Evolutionary conservation across 805 yeast genomes (phyloP).

Genomic region (Priceomyces medius): DNA sequence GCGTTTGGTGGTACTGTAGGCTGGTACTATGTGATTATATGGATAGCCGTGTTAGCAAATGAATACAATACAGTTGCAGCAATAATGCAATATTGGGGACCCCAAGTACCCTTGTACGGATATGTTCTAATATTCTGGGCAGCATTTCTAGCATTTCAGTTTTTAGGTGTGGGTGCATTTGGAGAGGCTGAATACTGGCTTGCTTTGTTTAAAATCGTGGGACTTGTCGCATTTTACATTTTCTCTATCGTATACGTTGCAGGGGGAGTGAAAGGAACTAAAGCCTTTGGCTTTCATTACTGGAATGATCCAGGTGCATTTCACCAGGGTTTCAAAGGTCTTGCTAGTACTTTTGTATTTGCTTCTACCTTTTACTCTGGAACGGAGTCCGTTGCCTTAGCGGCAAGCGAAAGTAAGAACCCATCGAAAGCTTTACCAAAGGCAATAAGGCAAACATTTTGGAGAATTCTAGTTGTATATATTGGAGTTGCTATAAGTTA

Average conservation of each 20-base stretch:
- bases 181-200: conserved; percentile 59
- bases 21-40: conserved; percentile 51
- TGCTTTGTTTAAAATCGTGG: conserved; percentile 48
- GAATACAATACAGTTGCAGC: conserved; percentile 56
- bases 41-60: conserved; percentile 55
- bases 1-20: conserved; percentile 61
- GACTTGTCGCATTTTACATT: conserved; percentile 48
- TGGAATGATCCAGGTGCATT: conserved; percentile 47
- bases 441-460: conserved; percentile 56
- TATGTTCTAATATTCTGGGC: conserved; percentile 55
- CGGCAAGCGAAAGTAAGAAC: conserved; percentile 62
- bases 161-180: conserved; percentile 51
- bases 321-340: conserved; percentile 49
- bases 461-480: conserved; percentile 53
- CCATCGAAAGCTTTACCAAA: conserved; percentile 57
- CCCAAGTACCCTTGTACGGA: conserved; percentile 53
- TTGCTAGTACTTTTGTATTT: conserved; percentile 57
- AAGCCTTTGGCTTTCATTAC: conserved; percentile 42
- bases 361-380: conserved; percentile 63
- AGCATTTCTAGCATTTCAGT: conserved; percentile 47
- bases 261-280: conserved; percentile 43
- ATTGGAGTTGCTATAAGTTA: conserved; percentile 54
- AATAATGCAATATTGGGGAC: conserved; percentile 50
- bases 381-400: conserved; percentile 54
- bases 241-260: conserved; percentile 47